Base-by-base conservation (phyloP, 129 eudicot genomes). In the Mikania micrantha region DNA sequence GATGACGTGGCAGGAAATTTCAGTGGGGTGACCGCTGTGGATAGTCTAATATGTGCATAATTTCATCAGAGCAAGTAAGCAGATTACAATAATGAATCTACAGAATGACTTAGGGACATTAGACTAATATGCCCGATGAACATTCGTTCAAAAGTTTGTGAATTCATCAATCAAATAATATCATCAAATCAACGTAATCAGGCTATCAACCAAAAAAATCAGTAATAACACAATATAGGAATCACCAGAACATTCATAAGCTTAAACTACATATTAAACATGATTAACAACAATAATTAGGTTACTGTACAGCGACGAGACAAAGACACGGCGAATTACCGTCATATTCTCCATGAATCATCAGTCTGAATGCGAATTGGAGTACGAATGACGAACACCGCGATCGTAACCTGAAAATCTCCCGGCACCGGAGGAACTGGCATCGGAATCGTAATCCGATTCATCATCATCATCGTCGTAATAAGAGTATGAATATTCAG, bases 311-410 rank as follows among this genome's bases (percentile, higher is more conserved):
- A 75, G n/a, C 36, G 27, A 67, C 12, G 50, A 42, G 35, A 20
- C 40, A 44, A 53, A 24, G 1, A 54, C 13, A 13, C 48, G 62
- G 31, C 67, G 13, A 70, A 58, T 50, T 47, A 76, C 70, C 53
- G 60, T 45, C 49, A 66, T 11, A 56, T 12, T 35, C 12, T 2
- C 9, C 36, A 35, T 6, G 39, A 36, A 49, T 49, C 53, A 15
- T 73, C 82, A 82, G 9, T 80, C 85, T 15, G 81, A 80, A 66
- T 80, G 81, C 27, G 85, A 71, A 71, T 76, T 75, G 64, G 74
- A 81, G 57, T 76, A 76, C 13, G 80, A 76, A 52, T 40, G 27
- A 41, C 65, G 70, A 7, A 49, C 45, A 2, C 69, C 70, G 13
- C 64, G 80, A 62, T 38, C 80, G 50, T 69, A 76, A 21, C 70